Evolutionary conservation across 1,139 yeast species (phyloP), one percentile per base, ranked within the genome.

Genomic region (Zygotorulaspora mrakii): DNA sequence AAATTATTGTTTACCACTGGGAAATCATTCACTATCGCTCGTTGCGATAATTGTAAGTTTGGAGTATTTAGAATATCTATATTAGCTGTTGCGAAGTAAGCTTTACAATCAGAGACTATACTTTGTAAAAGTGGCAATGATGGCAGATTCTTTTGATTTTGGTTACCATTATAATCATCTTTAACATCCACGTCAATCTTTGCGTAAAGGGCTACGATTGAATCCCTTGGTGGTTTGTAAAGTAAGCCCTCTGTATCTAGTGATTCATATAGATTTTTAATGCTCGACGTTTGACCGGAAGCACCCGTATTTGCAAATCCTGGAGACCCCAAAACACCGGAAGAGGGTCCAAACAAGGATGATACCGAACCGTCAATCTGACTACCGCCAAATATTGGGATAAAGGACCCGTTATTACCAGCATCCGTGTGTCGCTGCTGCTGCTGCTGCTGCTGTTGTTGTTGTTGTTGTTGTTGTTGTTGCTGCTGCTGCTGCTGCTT

Each of bases 91-190:
- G 61, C 53, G 33, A 53, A 53, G 39, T 53, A 50, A 4, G 64
- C 62, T 32, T 54, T 59, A 31, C 61, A 55, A 47, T 60, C 61
- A 30, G 48, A 48, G 17, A 59, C 34, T 11, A 62, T 59, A 33
- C 57, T 53, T 17, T 53, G 47, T 21, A 60, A 32, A 7, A 52
- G 31, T 2, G 50, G 31, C 6, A 55, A 40, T 11, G 61, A 45
- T 3, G 65, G 65, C 23, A 60, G 46, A 21, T 34, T 33, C 13
- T 20, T 38, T 12, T 27, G 40, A 6, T 31, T 36, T 20, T 43
- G 40, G 17, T 38, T 41, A 6, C 35, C 37, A 11, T 25, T 23
- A 17, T 20, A 35, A 5, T 35, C 20, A 12, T 33, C 31, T 7
- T 39, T 30, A 11, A 35, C 20, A 23, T 44, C 39, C 8, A 47